Conservation (phyloP, 441 rosid species). For the Pelargonium fulgidum region DNA sequence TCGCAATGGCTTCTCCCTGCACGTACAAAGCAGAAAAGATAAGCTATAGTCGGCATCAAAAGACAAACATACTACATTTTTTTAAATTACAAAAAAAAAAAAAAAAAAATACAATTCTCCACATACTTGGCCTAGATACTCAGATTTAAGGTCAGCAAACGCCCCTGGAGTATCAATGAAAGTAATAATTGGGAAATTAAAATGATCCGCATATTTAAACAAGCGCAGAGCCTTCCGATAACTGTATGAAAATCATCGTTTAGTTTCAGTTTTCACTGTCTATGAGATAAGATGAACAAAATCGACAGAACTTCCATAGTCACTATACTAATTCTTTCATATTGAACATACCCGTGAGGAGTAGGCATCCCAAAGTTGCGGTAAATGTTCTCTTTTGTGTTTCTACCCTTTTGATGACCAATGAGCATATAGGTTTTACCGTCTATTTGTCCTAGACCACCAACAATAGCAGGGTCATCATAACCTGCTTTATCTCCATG, state of each 20-base stretch:
- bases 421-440: constrained; percentile 81
- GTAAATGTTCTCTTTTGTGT: constrained; percentile 81
- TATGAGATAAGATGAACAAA: not conserved
- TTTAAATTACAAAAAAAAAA: not conserved
- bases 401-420: constrained; percentile 99
- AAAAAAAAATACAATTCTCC: not conserved
- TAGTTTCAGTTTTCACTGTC: not conserved
- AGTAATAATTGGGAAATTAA: constrained; percentile 83
- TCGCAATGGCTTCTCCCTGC: constrained; percentile 96
- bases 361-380: constrained; percentile 99
- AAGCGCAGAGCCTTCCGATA: constrained; percentile 88
- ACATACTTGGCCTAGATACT: constrained; percentile 76
- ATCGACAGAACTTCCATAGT: constrained; percentile 10
- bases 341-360: constrained; percentile 75
- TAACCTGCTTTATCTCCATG: constrained; percentile 96
- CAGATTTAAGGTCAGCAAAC: constrained; percentile 76
- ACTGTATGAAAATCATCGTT: constrained; percentile 29
- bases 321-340: constrained; percentile 11
- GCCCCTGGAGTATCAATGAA: constrained; percentile 95
- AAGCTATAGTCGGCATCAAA: constrained; percentile 14
- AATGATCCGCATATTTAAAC: constrained; percentile 94
- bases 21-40: constrained; percentile 18
- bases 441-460: constrained; percentile 83
- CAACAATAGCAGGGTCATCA: constrained; percentile 94
- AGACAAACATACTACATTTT: not conserved